Conservation (phyloP, 2,329 filamentous ascomycete genomes). For the Huntiella omanensis region DNA sequence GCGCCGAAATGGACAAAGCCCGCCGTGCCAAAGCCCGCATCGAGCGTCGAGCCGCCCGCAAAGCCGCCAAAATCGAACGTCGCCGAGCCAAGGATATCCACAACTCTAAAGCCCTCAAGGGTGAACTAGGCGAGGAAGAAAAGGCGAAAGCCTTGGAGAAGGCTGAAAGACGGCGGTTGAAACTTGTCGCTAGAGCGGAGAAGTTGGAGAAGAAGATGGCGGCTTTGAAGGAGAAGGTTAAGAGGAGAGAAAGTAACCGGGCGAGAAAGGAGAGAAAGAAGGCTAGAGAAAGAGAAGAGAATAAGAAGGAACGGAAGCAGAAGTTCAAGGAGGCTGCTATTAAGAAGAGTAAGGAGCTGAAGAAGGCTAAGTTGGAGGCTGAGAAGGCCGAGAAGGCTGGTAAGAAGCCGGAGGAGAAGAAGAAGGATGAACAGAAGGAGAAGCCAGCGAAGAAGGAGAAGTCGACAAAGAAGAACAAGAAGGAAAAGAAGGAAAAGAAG, state of each 20-base stretch:
- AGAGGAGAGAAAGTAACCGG: conserved; percentile 8
- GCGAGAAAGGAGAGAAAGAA: conserved; percentile 16
- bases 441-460: conserved; percentile 14
- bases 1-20: background rate
- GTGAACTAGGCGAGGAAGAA: conserved; percentile 22
- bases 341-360: conserved; percentile 2
- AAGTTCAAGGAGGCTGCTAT: conserved; percentile 12
- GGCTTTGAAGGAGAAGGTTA: conserved; percentile 13
- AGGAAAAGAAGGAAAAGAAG: conserved; percentile 1
- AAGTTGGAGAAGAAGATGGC: conserved; percentile 6
- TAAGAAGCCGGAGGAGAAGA: conserved; percentile 13
- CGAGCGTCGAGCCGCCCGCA: background rate
- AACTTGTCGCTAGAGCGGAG: conserved; percentile 16
- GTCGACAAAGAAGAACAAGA: background rate
- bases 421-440: conserved; percentile 15
- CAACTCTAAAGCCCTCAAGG: conserved; percentile 16
- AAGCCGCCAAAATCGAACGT: conserved; percentile 10
- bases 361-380: conserved; percentile 11
- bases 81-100: conserved; percentile 17
- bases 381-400: conserved; percentile 14
- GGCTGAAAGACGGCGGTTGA: conserved; percentile 23
- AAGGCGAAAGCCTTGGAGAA: conserved; percentile 22
- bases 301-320: conserved; percentile 15
- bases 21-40: background rate
- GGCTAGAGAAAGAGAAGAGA: conserved; percentile 13